These are phyloP conservation scores for Chlorella sp. DNA, from an alignment of 139 green algal species.

Conservation along the genomic window DNA sequence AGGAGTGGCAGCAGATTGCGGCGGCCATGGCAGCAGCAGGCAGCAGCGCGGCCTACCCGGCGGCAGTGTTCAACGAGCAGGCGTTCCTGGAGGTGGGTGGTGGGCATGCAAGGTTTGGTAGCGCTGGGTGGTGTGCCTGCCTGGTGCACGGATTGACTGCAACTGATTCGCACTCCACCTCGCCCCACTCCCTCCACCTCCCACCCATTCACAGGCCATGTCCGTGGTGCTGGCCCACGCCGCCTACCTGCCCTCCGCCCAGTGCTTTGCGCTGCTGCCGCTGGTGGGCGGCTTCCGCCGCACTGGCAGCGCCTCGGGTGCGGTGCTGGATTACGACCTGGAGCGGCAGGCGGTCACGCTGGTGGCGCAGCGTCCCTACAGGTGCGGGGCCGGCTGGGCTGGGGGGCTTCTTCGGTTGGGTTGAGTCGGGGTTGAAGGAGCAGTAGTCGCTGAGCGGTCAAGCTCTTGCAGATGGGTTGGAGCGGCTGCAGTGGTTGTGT, in stretches of 20 bases:
- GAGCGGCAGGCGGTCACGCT: slow-evolving; percentile 63
- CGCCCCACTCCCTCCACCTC: too few species aligned
- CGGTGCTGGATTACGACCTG: slow-evolving; percentile 81
- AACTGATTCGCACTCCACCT: neutral
- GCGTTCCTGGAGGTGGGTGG: slow-evolving; percentile 65
- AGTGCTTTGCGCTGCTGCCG: slow-evolving; percentile 93
- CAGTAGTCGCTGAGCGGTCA: too few species aligned
- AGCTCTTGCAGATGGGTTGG: too few species aligned
- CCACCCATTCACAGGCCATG: slow-evolving; percentile 58
- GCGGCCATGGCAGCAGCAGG: neutral
- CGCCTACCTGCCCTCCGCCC: slow-evolving; percentile 83
- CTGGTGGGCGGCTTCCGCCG: slow-evolving; percentile 52
- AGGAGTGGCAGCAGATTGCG: slow-evolving; percentile 63
- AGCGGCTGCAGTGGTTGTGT: too few species aligned
- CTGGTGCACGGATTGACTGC: neutral
- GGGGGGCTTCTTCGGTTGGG: too few species aligned
- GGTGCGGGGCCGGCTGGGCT: neutral
- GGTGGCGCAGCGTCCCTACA: slow-evolving; percentile 58
- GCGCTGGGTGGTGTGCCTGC: neutral
- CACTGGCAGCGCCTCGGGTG: slow-evolving; percentile 67
- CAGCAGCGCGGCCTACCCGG: neutral
- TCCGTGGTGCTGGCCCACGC: slow-evolving; percentile 80
- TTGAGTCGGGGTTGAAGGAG: too few species aligned
- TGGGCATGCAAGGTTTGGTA: neutral
- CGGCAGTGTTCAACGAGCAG: slow-evolving; percentile 58